Evolutionary conservation across 2,329 filamentous ascomycete genomes (phyloP), one percentile per base, ranked within the genome.

Genomic region (Penicillium sp.): DNA sequence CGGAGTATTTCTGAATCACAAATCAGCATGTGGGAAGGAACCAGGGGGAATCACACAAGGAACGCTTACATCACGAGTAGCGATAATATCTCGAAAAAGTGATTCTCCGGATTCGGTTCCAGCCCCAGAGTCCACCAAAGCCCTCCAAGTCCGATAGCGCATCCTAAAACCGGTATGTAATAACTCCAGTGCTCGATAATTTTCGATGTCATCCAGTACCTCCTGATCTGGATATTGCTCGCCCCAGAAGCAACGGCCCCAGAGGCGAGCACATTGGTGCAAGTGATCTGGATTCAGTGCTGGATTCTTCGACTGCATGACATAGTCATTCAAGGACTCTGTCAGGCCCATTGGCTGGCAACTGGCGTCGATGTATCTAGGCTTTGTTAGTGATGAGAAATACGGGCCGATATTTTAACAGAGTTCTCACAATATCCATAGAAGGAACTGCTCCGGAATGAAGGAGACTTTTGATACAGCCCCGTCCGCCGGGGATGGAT

Each of bases 161-260:
- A 70, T 50, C 3, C 54, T 58, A 36, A 70, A 63, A 5, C 61
- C 63, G 2, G 52, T 44, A 39, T 72, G 69, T 5, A 71, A 40
- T 14, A 72, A 50, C 47, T 71, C 68, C 14, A 72, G 51, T 3
- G 60, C 67, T 20, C 69, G 59, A 51, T 72, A 69, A 25, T 72
- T 72, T 48, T 72, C 69, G 22, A 71, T 69, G 30, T 72, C 69
- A 45, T 72, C 70, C n/a, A 70, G 53, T 2, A 71, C 63, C 50
- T 72, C 63, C 16, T 64, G 60, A n/a, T 69, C 66, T 0, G 70
- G 70, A 44, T 72, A 72, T 25, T 67, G 64, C 14, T 67, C 57
- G 2, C 68, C 69, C 67, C 67, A 72, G 39, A 70, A 67, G 45
- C 68, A 70, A 30, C 68, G 62, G 1, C 65, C 65, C 68, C 68